Base-by-base conservation (phyloP, 768 basidiomycete species). In the Podaxis mareebaensis region DNA sequence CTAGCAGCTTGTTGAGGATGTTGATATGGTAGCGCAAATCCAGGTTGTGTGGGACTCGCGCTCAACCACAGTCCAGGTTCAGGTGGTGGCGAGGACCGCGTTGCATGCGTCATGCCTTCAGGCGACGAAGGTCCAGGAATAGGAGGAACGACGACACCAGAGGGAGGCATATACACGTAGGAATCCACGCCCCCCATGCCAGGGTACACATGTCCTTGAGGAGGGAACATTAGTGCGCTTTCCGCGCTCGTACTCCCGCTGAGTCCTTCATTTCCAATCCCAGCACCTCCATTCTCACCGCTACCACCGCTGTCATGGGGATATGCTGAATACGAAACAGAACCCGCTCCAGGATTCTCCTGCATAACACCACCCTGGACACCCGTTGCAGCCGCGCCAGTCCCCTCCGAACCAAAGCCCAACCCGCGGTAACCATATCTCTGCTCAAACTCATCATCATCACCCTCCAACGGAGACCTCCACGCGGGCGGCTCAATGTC, bases 401-500 rank as follows among this genome's bases (percentile, higher is more conserved):
- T 24, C 22, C 20, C 49, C 49, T 24, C 28, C 49, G 64, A 30
- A 24, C 61, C 64, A 20, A 36, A 30, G 28, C 61, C 30, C 26
- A 33, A 5, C 44, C 64, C 59, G 38, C 53, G 44, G 22, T 60
- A 44, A 1, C 61, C 64, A 13, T 53, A 49, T 46, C 65, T 67
- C 15, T 66, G 68, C 3, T 67, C 67, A 52, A 53, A 53, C 11
- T 71, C 70, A 46, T 68, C 72, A 22, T 38, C 15, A 12, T 26
- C 73, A 11, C 70, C 74, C 44, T 73, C 75, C 38, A 77, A 64
- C 17, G 78, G 76, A 13, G 72, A 71, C 42, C 73, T 68, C 76
- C 75, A 77, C 17, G 66, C 60, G 11, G 64, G 65, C 13, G 26
- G 8, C 26, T 28, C 56, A 28, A 46, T 24, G 3, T 28, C 58